Percentiles rank a stretch among this genome's conserved stretches.
Conservation (phyloP, 495 filamentous ascomycete species). For the Hypoxylon fuscum region DNA sequence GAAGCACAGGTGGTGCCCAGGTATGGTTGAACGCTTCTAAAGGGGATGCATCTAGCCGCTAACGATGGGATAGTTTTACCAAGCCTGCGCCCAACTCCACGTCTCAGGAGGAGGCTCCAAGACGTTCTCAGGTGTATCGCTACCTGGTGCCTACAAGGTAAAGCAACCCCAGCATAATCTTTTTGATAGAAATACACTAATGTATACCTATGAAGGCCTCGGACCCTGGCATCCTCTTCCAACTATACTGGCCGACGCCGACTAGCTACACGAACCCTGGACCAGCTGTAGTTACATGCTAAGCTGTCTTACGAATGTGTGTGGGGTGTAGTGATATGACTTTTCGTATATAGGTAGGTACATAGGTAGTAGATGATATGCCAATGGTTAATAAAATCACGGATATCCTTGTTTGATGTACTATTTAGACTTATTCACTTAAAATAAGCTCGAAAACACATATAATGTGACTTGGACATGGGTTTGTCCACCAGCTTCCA, state of each 20-base stretch:
- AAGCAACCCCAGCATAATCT: neutral
- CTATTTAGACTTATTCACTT: no score
- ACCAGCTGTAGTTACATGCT: conserved; percentile 23
- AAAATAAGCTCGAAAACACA: no score
- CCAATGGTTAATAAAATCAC: no score
- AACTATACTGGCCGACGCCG: conserved; percentile 54
- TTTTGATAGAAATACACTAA: neutral
- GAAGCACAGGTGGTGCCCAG: conserved; percentile 55
- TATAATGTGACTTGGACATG: no score
- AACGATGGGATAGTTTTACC: conserved; percentile 53
- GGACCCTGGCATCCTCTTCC: conserved; percentile 55
- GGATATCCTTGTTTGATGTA: no score
- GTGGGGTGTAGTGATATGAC: no score
- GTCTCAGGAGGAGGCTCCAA: conserved; percentile 53
- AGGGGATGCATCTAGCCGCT: neutral
- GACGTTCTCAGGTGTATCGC: conserved; percentile 46
- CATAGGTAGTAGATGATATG: no score
- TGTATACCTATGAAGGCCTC: conserved; percentile 21
- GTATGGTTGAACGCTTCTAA: conserved; percentile 46
- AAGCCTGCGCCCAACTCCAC: conserved; percentile 53
- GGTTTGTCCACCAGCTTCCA: no score
- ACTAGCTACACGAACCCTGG: conserved; percentile 57
- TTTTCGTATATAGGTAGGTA: no score
- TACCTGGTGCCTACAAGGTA: conserved; percentile 52
- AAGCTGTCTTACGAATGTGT: neutral